Conservation (phyloP, 2,329 filamentous ascomycete species). For the Fusarium guadeloupense region DNA sequence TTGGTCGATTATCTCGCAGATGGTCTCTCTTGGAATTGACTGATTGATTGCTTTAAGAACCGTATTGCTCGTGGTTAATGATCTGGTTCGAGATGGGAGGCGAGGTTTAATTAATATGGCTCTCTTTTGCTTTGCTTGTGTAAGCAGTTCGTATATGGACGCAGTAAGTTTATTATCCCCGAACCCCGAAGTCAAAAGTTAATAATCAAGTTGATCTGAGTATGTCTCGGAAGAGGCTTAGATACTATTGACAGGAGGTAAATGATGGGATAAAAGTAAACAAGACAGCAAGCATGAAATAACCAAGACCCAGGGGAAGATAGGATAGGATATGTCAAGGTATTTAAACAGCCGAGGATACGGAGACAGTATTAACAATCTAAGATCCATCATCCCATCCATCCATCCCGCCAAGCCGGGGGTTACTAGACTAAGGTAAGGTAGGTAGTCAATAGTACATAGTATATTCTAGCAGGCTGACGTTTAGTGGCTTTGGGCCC, state of each 20-base stretch:
- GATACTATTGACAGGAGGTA: not conserved
- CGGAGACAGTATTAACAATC: no score
- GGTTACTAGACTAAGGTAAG: no score
- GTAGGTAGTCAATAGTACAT: no score
- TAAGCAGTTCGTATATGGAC: slow-evolving; percentile 27
- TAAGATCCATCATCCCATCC: slow-evolving; percentile 20
- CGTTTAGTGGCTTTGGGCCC: no score
- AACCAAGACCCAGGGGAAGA: not conserved
- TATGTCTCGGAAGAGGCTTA: not conserved
- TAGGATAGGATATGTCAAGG: slow-evolving; percentile 21
- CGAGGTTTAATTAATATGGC: slow-evolving; percentile 22
- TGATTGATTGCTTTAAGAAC: not conserved
- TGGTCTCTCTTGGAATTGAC: not conserved
- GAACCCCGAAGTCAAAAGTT: slow-evolving; percentile 27
- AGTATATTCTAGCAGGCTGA: no score
- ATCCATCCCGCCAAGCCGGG: slow-evolving; percentile 27
- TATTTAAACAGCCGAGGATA: slow-evolving; percentile 29
- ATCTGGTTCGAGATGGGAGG: slow-evolving; percentile 13
- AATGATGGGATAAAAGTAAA: not conserved
- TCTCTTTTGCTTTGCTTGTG: slow-evolving; percentile 28
- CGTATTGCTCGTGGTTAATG: slow-evolving; percentile 1
- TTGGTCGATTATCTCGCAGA: not conserved
- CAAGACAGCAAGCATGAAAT: not conserved
- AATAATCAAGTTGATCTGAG: not conserved
- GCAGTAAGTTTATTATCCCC: slow-evolving; percentile 28